These are phyloP conservation scores for Rubroboletus pulcherrimus DNA, from an alignment of 768 basidiomycete species.

Conservation along the genomic window DNA sequence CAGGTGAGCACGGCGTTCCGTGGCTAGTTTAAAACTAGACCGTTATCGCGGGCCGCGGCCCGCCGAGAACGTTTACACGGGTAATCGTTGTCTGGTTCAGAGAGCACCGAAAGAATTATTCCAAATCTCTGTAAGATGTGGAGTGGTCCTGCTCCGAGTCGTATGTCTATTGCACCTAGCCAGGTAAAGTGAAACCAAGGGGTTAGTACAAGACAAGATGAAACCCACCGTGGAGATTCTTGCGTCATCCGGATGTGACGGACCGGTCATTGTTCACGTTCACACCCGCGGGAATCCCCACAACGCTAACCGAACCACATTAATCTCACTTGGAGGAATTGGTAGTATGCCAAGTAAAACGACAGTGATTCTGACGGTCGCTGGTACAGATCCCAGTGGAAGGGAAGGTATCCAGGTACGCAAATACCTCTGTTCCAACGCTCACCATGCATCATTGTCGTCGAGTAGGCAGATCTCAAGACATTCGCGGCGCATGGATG, in stretches of 20 bases:
- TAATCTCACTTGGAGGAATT: not conserved
- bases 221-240: too few relatives aligned
- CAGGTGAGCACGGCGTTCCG: too few relatives aligned
- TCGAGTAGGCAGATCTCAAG: not conserved
- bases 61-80: not conserved
- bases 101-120: not conserved
- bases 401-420: not conserved
- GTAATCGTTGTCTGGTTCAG: not conserved
- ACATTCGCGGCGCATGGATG: constrained; percentile 3
- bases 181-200: too few relatives aligned
- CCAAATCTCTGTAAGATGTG: not conserved
- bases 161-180: too few relatives aligned
- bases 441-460: not conserved
- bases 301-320: not conserved
- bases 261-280: too few relatives aligned
- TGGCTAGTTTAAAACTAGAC: too few relatives aligned
- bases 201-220: too few relatives aligned
- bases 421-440: too few relatives aligned
- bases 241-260: too few relatives aligned
- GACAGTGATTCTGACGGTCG: not conserved
- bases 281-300: too few relatives aligned
- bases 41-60: not conserved
- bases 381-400: constrained; percentile 1
- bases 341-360: not conserved
- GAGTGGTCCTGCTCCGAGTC: too few relatives aligned